Evolutionary conservation across 2,329 filamentous ascomycete genomes (phyloP).

Genomic region (Aspergillus sp.): DNA sequence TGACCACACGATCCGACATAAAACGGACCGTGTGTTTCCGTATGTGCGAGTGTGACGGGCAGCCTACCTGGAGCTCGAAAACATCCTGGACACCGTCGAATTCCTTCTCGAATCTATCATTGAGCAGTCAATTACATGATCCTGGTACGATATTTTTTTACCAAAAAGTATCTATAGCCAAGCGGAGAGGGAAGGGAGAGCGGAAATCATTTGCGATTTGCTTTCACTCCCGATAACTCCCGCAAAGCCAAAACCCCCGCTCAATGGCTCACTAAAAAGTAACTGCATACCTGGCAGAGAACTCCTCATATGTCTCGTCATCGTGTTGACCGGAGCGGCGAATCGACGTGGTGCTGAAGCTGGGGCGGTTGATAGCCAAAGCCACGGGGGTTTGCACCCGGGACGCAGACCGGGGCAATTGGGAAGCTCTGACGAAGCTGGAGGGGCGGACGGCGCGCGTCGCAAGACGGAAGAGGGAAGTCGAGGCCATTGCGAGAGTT

Average conservation of each 20-base stretch:
- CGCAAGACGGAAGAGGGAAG: conserved; percentile 63
- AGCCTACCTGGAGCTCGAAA: conserved; percentile 94
- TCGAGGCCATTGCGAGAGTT: conserved; percentile 54
- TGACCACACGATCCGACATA: background rate
- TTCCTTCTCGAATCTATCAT: conserved; percentile 92
- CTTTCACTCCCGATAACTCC: conserved; percentile 7
- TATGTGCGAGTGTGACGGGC: conserved; percentile 6
- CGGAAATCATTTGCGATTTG: conserved; percentile 9
- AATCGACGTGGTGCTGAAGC: conserved; percentile 50
- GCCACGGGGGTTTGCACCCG: conserved; percentile 52
- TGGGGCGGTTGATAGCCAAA: conserved; percentile 53
- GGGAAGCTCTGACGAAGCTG: conserved; percentile 58
- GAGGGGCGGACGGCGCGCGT: conserved; percentile 56
- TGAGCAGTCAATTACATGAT: background rate
- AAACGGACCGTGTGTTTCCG: conserved; percentile 3
- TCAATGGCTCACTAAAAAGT: conserved; percentile 18
- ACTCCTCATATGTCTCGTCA: conserved; percentile 99
- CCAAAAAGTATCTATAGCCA: background rate
- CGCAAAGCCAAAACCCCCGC: background rate
- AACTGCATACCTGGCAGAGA: conserved; percentile 76
- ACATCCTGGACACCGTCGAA: conserved; percentile 97
- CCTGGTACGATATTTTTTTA: background rate
- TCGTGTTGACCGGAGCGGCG: conserved; percentile 59
- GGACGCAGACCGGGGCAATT: conserved; percentile 46
- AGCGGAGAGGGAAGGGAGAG: background rate